Evolutionary conservation across 371 early-diverging fungal genomes (phyloP).

Genomic region (Rhizopus microsporus): DNA sequence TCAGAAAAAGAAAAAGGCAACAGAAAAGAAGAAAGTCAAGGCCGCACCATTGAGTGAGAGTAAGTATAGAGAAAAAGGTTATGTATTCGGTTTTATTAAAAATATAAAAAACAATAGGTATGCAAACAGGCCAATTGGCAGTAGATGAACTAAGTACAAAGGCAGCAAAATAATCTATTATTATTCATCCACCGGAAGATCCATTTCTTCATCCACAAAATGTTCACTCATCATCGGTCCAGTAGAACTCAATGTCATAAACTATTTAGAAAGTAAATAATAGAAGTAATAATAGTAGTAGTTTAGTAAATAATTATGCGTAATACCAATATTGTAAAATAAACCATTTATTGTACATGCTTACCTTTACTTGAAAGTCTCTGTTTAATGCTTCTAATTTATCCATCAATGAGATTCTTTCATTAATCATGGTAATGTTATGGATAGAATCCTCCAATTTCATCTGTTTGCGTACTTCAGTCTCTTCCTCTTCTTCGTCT

Average conservation of each 20-base stretch:
- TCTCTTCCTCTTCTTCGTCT: conserved; percentile 48
- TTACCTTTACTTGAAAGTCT: conserved; percentile 57
- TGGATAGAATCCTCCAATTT: conserved; percentile 52
- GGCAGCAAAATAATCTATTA: background rate
- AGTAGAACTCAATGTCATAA: conserved; percentile 35
- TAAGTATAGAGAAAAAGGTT: conserved; percentile 19
- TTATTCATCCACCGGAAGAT: conserved; percentile 41
- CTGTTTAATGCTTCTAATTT: conserved; percentile 47
- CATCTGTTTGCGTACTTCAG: conserved; percentile 29
- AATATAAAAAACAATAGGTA: conserved; percentile 18
- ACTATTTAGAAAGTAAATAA: conserved; percentile 26
- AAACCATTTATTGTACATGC: background rate
- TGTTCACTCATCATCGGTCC: conserved; percentile 29
- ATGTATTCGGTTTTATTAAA: background rate
- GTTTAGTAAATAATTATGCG: background rate
- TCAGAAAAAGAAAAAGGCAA: conserved; percentile 41
- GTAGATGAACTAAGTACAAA: conserved; percentile 38
- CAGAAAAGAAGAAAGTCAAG: conserved; percentile 18
- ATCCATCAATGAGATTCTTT: conserved; percentile 49
- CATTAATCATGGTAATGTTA: conserved; percentile 39
- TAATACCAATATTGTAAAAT: background rate
- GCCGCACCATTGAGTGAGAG: conserved; percentile 40
- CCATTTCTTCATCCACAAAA: conserved; percentile 44
- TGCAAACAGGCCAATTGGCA: conserved; percentile 35
- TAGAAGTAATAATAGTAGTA: conserved; percentile 3